Evolutionary conservation across 2,329 filamentous ascomycete genomes (phyloP).

Genomic region (Clarireedia paspali): DNA sequence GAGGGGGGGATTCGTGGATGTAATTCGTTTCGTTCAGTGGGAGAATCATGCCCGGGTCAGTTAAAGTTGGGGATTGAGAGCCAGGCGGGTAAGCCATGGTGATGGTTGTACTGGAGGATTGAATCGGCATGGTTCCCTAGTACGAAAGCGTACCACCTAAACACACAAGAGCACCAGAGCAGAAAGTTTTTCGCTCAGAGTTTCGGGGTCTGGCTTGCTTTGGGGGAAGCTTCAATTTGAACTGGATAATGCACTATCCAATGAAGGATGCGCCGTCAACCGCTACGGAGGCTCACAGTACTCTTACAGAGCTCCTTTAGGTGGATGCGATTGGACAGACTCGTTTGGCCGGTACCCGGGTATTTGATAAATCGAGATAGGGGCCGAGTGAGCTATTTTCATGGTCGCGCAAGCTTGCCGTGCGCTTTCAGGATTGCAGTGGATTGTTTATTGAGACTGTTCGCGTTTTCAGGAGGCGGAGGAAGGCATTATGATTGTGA

Average conservation of each 20-base stretch:
- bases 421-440: too few species aligned
- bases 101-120: constrained; percentile 20
- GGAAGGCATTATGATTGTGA: constrained; percentile 33
- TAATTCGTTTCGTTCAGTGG: constrained; percentile 51
- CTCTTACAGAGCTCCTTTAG: too few species aligned
- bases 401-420: too few species aligned
- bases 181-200: neutral
- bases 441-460: constrained; percentile 17
- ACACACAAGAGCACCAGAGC: neutral
- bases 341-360: neutral
- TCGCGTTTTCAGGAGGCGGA: constrained; percentile 30
- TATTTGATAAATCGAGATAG: neutral
- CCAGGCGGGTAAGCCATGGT: constrained; percentile 42
- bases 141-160: neutral
- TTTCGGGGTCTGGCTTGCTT: neutral
- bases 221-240: neutral
- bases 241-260: neutral
- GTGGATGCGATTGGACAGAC: too few species aligned
- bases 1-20: constrained; percentile 43
- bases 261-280: neutral
- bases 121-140: constrained; percentile 24
- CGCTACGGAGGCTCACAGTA: too few species aligned
- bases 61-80: constrained; percentile 83
- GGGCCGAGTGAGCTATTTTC: too few species aligned
- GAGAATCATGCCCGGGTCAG: constrained; percentile 91